Evolutionary conservation across 305 asterid species (phyloP).

Genomic region (Solanum hybrid): DNA sequence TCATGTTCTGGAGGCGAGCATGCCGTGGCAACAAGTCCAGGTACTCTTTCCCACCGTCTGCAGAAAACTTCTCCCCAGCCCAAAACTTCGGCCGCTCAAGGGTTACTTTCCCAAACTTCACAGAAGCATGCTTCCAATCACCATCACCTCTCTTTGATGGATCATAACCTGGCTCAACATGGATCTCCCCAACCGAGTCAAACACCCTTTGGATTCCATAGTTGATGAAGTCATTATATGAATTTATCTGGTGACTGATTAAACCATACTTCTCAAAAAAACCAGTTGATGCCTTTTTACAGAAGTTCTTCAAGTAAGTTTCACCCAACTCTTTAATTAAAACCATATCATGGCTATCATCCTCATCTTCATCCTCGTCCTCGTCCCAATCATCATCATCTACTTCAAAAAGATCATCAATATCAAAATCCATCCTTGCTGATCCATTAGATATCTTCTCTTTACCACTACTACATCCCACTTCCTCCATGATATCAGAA

Average conservation of each 20-base stretch:
- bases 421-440: conserved; percentile 45
- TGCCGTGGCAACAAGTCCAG: conserved; percentile 62
- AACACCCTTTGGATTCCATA: conserved; percentile 66
- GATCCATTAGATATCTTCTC: conserved; percentile 38
- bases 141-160: conserved; percentile 75
- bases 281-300: conserved; percentile 57
- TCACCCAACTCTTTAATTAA: conserved; percentile 38
- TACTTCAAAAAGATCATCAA: conserved; percentile 21
- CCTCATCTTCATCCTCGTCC: conserved; percentile 26
- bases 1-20: conserved; percentile 93
- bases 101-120: conserved; percentile 71
- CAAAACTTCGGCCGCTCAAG: conserved; percentile 55
- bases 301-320: conserved; percentile 35
- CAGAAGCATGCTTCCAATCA: conserved; percentile 68
- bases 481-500: conserved; percentile 35
- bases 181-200: conserved; percentile 72
- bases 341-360: conserved; percentile 9
- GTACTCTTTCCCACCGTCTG: conserved; percentile 40
- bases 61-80: conserved; percentile 51
- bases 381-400: conserved; percentile 39
- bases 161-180: conserved; percentile 71
- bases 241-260: conserved; percentile 78
- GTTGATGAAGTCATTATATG: conserved; percentile 66
- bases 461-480: conserved; percentile 41
- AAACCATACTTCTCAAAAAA: conserved; percentile 76